Evolutionary conservation across 2,329 filamentous ascomycete genomes (phyloP).

Genomic region (Fusarium liriodendri): DNA sequence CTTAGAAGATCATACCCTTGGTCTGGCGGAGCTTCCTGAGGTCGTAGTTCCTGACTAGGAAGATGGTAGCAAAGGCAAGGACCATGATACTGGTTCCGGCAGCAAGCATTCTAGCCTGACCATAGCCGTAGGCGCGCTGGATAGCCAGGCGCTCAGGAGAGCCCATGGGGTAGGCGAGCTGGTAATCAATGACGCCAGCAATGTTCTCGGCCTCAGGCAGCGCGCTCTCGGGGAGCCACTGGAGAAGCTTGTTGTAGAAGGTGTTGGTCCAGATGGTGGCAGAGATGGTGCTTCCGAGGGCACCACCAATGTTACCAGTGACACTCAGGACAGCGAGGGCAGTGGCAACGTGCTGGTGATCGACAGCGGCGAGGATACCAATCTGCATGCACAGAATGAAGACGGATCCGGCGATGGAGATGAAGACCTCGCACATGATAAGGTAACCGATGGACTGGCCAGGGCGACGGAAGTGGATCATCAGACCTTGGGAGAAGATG

Average conservation of each 20-base stretch:
- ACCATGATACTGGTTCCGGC: slow-evolving; percentile 49
- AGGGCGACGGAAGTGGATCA: slow-evolving; percentile 45
- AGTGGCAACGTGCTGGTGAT: slow-evolving; percentile 48
- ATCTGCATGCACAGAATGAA: slow-evolving; percentile 53
- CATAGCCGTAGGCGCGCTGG: slow-evolving; percentile 67
- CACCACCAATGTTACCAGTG: slow-evolving; percentile 43
- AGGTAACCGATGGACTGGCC: slow-evolving; percentile 57
- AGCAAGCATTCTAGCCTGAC: slow-evolving; percentile 61
- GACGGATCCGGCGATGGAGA: slow-evolving; percentile 63
- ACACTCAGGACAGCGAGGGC: slow-evolving; percentile 45
- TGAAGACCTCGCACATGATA: slow-evolving; percentile 62
- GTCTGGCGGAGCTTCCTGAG: slow-evolving; percentile 60
- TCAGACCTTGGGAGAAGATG: slow-evolving; percentile 61
- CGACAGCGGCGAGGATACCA: slow-evolving; percentile 45
- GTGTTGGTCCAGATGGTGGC: slow-evolving; percentile 48
- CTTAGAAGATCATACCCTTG: slow-evolving; percentile 63
- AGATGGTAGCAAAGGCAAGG: slow-evolving; percentile 50
- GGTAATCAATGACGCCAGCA: slow-evolving; percentile 63
- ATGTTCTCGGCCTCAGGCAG: slow-evolving; percentile 56
- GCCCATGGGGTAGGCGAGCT: slow-evolving; percentile 62
- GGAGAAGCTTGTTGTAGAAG: slow-evolving; percentile 55
- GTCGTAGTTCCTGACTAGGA: slow-evolving; percentile 63
- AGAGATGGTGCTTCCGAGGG: slow-evolving; percentile 45
- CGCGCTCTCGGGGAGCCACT: slow-evolving; percentile 60
- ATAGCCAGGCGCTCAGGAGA: slow-evolving; percentile 61